Percentiles rank a stretch among this genome's conserved stretches.
Conservation (phyloP, 352 stramenopile species). For the Pythium pectinolyticum region DNA sequence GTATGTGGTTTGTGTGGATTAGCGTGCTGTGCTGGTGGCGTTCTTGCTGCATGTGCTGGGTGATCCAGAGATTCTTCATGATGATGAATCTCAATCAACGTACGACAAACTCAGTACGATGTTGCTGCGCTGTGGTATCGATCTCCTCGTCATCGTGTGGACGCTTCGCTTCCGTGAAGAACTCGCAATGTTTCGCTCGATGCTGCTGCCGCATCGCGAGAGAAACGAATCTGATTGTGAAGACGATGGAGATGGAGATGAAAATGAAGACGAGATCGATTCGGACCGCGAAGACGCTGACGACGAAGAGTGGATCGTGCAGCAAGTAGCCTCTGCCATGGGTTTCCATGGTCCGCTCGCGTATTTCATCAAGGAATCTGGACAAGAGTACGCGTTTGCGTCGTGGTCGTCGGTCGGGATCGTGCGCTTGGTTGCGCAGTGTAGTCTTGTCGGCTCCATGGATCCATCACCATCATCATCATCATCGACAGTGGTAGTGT, state of each 20-base stretch:
- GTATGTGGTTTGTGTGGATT: neutral
- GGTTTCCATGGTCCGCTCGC: slow-evolving; percentile 34
- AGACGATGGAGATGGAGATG: too few relatives aligned
- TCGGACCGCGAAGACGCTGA: slow-evolving; percentile 25
- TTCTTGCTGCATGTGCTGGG: slow-evolving; percentile 23
- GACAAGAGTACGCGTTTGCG: slow-evolving; percentile 58
- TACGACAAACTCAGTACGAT: slow-evolving; percentile 30
- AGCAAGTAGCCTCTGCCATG: slow-evolving; percentile 29
- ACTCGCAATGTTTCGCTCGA: slow-evolving; percentile 34
- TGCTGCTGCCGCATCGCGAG: slow-evolving; percentile 30
- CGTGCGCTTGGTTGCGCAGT: slow-evolving; percentile 28
- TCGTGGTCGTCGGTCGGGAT: slow-evolving; percentile 60
- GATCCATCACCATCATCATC: neutral
- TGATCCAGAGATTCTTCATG: slow-evolving; percentile 4
- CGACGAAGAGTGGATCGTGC: slow-evolving; percentile 33
- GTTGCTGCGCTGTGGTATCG: slow-evolving; percentile 37
- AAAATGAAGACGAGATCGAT: slow-evolving; percentile 26
- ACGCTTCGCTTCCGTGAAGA: slow-evolving; percentile 64
- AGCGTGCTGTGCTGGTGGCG: slow-evolving; percentile 30
- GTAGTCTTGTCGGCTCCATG: neutral
- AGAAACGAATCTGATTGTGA: neutral
- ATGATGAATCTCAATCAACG: neutral
- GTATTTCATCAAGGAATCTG: slow-evolving; percentile 52
- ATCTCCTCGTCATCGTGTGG: slow-evolving; percentile 39
- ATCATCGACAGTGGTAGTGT: too few relatives aligned